Base-by-base conservation (phyloP, 768 basidiomycete species). In the Mycena galericulata region DNA sequence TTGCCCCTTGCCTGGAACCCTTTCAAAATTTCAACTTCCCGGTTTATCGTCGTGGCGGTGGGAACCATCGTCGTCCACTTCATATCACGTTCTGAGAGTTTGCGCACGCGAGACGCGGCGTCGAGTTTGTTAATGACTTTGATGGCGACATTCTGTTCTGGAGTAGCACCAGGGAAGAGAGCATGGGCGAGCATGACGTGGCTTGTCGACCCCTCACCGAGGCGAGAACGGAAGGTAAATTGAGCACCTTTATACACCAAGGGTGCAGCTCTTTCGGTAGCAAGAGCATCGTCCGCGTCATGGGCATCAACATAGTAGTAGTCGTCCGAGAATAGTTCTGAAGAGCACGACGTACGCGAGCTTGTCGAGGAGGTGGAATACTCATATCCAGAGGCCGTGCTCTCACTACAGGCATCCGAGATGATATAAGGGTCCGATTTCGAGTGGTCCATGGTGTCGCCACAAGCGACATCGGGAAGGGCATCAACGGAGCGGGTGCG, bases 91-190 rank as follows among this genome's bases (percentile, higher is more conserved):
- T 18, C 3, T 49, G 7, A 8, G 27, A 26, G 47, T 15, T 17
- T 3, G 26, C 22, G 38, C 1, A 7, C 34, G 34, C 57, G 57
- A 22, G n/a, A 18, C 4, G 10, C 27, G 3, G 36, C 47, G 3
- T 11, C 6, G 26, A 2, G 0, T 20, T 54, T 63, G 41, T 12
- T 63, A 41, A 63, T 45, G 17, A 65, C 63, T 29, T 65, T 57
- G 26, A 65, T 17, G 12, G 63, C 54, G 2, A 65, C 63, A n/a
- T 65, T 27, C 34, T 56, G 45, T 36, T 26, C 26, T 32, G n/a
- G 24, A 14, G 27, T 38, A 24, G 9, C 5, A 14, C 30, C 43
- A 3, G 50, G 61, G 27, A 41, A 62, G 38, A 6, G 22, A 17
- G 40, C 61, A 29, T 22, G 40, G 27, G 20, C 61, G 2, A 51